These are phyloP conservation scores for Lignosus rhinocerotis DNA, from an alignment of 1,284 basidiomycete species.

Conservation along the genomic window DNA sequence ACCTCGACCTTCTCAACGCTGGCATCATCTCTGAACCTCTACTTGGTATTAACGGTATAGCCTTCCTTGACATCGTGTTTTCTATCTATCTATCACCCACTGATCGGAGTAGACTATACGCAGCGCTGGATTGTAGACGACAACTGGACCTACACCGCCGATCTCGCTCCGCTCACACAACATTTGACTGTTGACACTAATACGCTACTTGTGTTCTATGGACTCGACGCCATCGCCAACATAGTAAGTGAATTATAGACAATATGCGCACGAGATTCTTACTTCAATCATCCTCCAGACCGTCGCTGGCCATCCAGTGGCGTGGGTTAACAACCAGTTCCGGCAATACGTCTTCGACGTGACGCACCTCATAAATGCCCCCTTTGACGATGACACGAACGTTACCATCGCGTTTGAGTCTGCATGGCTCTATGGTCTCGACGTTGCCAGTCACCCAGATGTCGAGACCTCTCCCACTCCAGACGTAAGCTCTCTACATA, in stretches of 20 bases:
- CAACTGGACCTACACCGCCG: conserved; percentile 64
- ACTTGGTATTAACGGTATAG: conserved; percentile 51
- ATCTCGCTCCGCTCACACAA: conserved; percentile 45
- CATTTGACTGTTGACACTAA: conserved; percentile 25
- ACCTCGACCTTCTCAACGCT: conserved; percentile 53
- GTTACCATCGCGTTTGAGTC: conserved; percentile 55
- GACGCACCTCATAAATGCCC: conserved; percentile 39
- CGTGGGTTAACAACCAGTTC: conserved; percentile 62
- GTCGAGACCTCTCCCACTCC: conserved; percentile 41
- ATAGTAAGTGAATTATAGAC: conserved; percentile 35
- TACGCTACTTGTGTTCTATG: conserved; percentile 57
- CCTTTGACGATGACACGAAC: conserved; percentile 37
- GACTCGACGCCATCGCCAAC: conserved; percentile 59
- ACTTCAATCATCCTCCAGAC: conserved; percentile 34
- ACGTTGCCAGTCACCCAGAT: conserved; percentile 50
- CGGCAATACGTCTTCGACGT: conserved; percentile 56
- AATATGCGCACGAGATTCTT: not conserved
- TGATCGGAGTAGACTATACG: conserved; percentile 44
- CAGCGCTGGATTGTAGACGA: conserved; percentile 60
- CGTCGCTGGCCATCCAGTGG: conserved; percentile 50
- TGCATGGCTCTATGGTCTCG: conserved; percentile 52
- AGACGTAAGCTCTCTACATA: conserved; percentile 25
- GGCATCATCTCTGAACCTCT: conserved; percentile 58
- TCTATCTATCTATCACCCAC: conserved; percentile 5
- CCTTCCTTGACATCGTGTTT: not conserved